Evolutionary conservation across 192 early-diverging fungal genomes (phyloP), one percentile per base, ranked within the genome.

Genomic region (Umbelopsis sp.): DNA sequence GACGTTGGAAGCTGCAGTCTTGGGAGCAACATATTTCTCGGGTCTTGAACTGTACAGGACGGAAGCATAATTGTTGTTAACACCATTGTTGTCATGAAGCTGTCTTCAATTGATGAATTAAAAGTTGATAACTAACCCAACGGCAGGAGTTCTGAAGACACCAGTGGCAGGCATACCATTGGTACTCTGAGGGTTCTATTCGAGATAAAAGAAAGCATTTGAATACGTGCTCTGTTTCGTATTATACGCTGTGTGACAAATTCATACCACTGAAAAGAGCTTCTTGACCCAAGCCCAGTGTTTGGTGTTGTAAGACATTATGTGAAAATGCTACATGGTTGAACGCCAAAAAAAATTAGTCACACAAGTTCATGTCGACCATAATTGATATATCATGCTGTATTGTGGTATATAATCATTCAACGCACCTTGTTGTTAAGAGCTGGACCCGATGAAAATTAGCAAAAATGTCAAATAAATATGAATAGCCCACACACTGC

Each of bases 141-240:
- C 82, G 44, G 91, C 86, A 64, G 89, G 85, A 18, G 83, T 84
- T 80, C 91, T 88, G 86, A 89, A 92, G 49, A 86, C 83, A 58
- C 84, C 87, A 52, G 83, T 78, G 61, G 82, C 81, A 41, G 89
- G 85, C 87, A 90, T 89, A 73, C 89, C 90, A 30, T 88, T 81
- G 61, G 83, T 86, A 64, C 85, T 85, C 50, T 88, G 81, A 47
- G 84, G 85, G 75, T 86, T 88, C 86, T 87, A 76, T 69, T 47
- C 9, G 46, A 49, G 23, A 66, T 16, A 45, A 35, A 23, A 50
- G 49, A n/a, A 44, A 10, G 30, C 16, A n/a, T 44, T 25, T 7
- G 18, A 11, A 27, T 67, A 25, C 45, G 53, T 50, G 49, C 33
- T 21, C 11, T 66, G 37, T 64, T 21, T 53, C 9, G 66, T 30